These are phyloP conservation scores for Castanea sativa DNA, from an alignment of 306 rosid species.

Conservation along the genomic window DNA sequence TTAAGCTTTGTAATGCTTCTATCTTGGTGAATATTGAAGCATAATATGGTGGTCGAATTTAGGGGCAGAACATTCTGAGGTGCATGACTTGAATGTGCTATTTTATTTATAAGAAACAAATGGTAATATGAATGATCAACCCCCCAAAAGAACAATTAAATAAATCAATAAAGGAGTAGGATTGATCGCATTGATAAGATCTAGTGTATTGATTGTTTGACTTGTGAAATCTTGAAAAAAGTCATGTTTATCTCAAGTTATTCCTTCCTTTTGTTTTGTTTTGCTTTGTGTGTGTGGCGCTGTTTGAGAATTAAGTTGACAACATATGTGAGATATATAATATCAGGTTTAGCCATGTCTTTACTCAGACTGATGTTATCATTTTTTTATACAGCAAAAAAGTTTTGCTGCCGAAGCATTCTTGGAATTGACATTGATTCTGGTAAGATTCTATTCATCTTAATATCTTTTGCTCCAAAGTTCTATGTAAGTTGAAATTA, in stretches of 20 bases:
- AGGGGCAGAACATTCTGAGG: too few relatives aligned
- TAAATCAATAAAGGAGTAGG: neutral
- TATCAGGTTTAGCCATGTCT: neutral
- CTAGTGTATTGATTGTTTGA: neutral
- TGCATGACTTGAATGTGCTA: too few relatives aligned
- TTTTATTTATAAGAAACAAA: too few relatives aligned
- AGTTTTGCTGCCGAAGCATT: conserved; percentile 69
- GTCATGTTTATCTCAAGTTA: neutral
- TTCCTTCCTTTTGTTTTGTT: neutral
- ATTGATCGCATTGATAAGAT: neutral
- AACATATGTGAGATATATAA: neutral
- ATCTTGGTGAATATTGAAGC: neutral
- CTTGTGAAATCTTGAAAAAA: neutral
- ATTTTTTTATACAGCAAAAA: conserved; percentile 53
- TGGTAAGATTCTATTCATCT: conserved; percentile 47
- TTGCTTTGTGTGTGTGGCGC: neutral
- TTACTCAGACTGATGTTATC: neutral
- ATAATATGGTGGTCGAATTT: neutral
- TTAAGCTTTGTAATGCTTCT: neutral
- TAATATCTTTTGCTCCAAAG: conserved; percentile 4
- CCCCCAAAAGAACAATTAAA: neutral
- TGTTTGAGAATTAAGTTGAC: neutral
- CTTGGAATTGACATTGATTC: conserved; percentile 88
- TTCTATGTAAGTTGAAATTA: neutral
- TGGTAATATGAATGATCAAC: too few relatives aligned